Percentiles rank a stretch among this genome's conserved stretches.
Evolutionary conservation across 257 asterid species (phyloP).

Genomic region (Paulownia fortunei): DNA sequence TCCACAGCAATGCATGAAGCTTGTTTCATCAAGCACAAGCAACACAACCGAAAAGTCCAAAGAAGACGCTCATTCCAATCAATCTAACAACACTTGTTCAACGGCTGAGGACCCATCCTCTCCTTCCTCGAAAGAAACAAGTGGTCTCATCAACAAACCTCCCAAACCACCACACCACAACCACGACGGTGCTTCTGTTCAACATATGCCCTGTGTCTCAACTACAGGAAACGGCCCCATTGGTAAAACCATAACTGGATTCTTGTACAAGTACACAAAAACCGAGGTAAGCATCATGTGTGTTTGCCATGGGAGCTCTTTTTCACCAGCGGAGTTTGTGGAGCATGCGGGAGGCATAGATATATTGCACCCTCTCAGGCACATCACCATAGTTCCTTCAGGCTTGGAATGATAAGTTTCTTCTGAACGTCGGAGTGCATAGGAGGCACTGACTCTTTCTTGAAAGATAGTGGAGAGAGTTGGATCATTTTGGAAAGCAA

Average conservation of each 20-base stretch:
- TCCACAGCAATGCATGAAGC: background rate
- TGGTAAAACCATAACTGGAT: conserved; percentile 66
- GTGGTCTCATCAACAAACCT: background rate
- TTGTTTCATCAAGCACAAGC: background rate
- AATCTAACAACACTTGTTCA: background rate
- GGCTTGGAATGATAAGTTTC: too few relatives aligned
- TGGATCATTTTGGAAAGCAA: background rate
- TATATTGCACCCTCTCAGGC: conserved; percentile 57
- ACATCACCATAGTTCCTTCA: conserved; percentile 57
- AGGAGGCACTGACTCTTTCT: background rate
- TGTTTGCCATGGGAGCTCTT: conserved; percentile 66
- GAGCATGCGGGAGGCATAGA: conserved; percentile 77
- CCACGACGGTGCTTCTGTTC: background rate
- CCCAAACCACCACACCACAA: conserved; percentile 6
- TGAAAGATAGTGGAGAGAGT: background rate
- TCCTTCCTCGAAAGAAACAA: background rate
- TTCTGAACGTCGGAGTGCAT: too few relatives aligned
- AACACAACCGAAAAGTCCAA: background rate
- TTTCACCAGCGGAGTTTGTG: conserved; percentile 72
- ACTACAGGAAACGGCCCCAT: conserved; percentile 74
- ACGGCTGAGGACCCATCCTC: background rate
- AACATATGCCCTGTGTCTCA: conserved; percentile 65
- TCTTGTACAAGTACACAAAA: conserved; percentile 54
- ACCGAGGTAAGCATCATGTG: conserved; percentile 64
- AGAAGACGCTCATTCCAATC: background rate